Percentiles rank a stretch among this genome's conserved stretches.
Conservation (phyloP, 1,139 yeast species). For the Hansenula lynferdii region DNA sequence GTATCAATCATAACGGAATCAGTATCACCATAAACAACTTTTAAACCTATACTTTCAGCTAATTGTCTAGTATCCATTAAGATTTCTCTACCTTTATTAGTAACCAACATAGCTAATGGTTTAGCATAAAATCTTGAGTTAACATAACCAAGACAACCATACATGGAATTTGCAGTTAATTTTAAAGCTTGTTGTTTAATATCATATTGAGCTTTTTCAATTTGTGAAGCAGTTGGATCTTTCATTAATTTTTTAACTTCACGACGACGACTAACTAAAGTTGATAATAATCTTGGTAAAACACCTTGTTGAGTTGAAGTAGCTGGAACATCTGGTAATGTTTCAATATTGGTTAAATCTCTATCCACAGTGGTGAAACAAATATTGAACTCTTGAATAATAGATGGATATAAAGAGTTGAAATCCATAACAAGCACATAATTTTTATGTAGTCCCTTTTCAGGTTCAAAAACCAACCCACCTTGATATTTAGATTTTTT, state of each 20-base stretch:
- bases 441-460: slow-evolving; percentile 87
- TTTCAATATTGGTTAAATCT: slow-evolving; percentile 56
- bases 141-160: slow-evolving; percentile 95
- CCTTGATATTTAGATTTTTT: slow-evolving; percentile 89
- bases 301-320: slow-evolving; percentile 66
- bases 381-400: slow-evolving; percentile 94
- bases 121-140: slow-evolving; percentile 93
- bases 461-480: slow-evolving; percentile 97
- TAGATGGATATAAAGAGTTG: slow-evolving; percentile 95
- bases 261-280: slow-evolving; percentile 85
- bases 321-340: slow-evolving; percentile 69
- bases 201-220: slow-evolving; percentile 78
- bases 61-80: slow-evolving; percentile 89
- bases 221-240: slow-evolving; percentile 57
- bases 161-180: slow-evolving; percentile 97
- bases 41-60: slow-evolving; percentile 77
- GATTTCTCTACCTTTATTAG: slow-evolving; percentile 94
- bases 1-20: slow-evolving; percentile 99
- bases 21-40: slow-evolving; percentile 97
- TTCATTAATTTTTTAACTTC: slow-evolving; percentile 88
- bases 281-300: slow-evolving; percentile 76
- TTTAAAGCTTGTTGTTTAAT: slow-evolving; percentile 95
- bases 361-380: slow-evolving; percentile 95
- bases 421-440: slow-evolving; percentile 95
- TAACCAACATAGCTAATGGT: slow-evolving; percentile 93